A percentile compares a stretch with the other conserved stretches of the same genome.
phyloP scores from a whole-genome alignment of 1,139 yeast species.

The Blastobotrys capitulatus region DNA sequence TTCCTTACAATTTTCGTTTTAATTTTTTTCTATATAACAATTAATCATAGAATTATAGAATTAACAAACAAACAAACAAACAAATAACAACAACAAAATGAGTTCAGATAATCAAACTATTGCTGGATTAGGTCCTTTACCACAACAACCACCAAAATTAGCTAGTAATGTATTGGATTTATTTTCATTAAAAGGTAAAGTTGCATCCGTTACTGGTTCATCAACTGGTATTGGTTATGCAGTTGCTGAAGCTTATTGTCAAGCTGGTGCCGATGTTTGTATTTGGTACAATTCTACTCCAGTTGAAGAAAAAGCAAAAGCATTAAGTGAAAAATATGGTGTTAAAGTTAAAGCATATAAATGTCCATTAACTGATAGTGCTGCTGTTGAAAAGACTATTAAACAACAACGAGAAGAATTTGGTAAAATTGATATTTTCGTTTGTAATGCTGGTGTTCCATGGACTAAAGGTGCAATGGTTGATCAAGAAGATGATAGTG shows the following conservation, averaged over 20 bases:
- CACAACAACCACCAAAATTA: constrained; percentile 30
- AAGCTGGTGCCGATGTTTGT: constrained; percentile 88
- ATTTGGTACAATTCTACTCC: constrained; percentile 73
- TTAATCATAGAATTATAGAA: too few relatives aligned
- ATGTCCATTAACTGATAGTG: constrained; percentile 58
- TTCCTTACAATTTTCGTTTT: too few relatives aligned
- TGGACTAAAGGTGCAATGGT: constrained; percentile 73
- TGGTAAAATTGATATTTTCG: constrained; percentile 73
- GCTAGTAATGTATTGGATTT: constrained; percentile 31
- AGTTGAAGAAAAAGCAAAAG: constrained; percentile 54
- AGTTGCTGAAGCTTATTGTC: constrained; percentile 81
- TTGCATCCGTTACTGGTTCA: constrained; percentile 85
- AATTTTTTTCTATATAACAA: too few relatives aligned
- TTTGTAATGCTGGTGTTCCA: constrained; percentile 88
- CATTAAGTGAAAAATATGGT: constrained; percentile 55
- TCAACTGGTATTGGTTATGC: constrained; percentile 82
- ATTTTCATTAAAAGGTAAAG: constrained; percentile 63
- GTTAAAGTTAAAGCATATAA: constrained; percentile 67
- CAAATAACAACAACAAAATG: not conserved
- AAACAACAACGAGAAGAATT: constrained; percentile 61
- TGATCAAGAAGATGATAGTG: constrained; percentile 51
- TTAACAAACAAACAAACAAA: not conserved
- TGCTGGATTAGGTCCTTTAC: constrained; percentile 35
- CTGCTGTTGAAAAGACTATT: constrained; percentile 53
- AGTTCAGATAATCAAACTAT: constrained; percentile 19